Evolutionary conservation across 768 basidiomycete genomes (phyloP).

Genomic region (Mycena alexandri): DNA sequence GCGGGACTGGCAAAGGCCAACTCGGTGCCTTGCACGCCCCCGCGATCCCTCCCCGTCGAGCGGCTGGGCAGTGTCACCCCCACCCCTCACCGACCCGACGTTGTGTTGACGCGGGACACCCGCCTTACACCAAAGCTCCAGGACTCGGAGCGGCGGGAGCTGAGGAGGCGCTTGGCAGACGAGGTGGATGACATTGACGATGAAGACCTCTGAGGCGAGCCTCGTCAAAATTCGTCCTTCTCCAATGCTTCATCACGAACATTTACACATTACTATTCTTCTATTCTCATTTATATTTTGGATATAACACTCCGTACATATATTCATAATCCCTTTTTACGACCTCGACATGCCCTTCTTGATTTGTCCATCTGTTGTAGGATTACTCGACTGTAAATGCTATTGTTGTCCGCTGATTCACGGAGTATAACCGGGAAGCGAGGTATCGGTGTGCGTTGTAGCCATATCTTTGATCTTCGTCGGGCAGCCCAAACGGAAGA

Average conservation of each 20-base stretch:
- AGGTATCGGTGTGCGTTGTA: constrained; percentile 24
- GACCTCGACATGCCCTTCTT: constrained; percentile 36
- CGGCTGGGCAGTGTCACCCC: constrained; percentile 39
- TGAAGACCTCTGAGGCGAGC: constrained; percentile 35
- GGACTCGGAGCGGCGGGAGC: constrained; percentile 43
- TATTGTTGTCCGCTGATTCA: constrained; percentile 25
- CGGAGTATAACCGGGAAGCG: constrained; percentile 30
- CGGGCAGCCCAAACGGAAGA: constrained; percentile 35
- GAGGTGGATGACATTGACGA: constrained; percentile 50
- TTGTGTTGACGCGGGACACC: constrained; percentile 35
- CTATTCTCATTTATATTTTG: constrained; percentile 26
- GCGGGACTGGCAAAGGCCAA: constrained; percentile 40
- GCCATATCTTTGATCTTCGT: constrained; percentile 31
- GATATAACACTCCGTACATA: constrained; percentile 26
- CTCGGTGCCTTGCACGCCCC: constrained; percentile 45
- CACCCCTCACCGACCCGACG: constrained; percentile 44
- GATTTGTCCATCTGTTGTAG: constrained; percentile 37
- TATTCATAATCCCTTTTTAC: constrained; percentile 28
- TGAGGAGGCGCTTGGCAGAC: constrained; percentile 49
- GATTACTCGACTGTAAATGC: constrained; percentile 22
- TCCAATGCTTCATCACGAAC: constrained; percentile 21
- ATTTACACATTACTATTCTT: constrained; percentile 1
- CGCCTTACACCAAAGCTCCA: constrained; percentile 41
- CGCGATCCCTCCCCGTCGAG: constrained; percentile 34
- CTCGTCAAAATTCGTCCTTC: neutral